These are phyloP conservation scores for Lepraria neglecta DNA, from an alignment of 495 filamentous ascomycete genomes.

Conservation along the genomic window DNA sequence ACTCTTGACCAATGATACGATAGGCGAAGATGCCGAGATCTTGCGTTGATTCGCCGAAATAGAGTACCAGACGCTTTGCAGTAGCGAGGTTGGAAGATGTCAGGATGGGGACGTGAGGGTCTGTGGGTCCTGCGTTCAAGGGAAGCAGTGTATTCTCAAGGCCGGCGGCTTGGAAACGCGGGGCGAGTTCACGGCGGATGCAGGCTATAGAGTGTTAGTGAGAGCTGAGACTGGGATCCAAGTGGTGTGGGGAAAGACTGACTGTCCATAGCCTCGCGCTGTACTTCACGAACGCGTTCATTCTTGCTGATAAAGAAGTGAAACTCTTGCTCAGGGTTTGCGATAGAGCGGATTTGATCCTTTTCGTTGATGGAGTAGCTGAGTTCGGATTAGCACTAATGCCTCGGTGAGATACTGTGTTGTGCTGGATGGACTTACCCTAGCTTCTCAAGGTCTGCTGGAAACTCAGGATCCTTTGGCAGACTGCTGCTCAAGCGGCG, in stretches of 20 bases:
- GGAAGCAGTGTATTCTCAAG: slow-evolving; percentile 57
- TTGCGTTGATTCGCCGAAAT: slow-evolving; percentile 64
- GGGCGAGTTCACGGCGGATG: slow-evolving; percentile 51
- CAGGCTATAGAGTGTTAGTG: slow-evolving; percentile 44
- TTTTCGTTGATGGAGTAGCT: slow-evolving; percentile 67
- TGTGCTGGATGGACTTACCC: slow-evolving; percentile 49
- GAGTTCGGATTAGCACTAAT: background rate
- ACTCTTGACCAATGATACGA: slow-evolving; percentile 52
- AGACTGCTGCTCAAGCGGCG: slow-evolving; percentile 55
- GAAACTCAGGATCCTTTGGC: slow-evolving; percentile 62
- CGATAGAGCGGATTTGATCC: slow-evolving; percentile 64
- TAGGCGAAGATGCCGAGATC: slow-evolving; percentile 71
- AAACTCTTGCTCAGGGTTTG: slow-evolving; percentile 60
- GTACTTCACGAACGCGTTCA: slow-evolving; percentile 61
- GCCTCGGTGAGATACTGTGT: background rate
- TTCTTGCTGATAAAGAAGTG: slow-evolving; percentile 66
- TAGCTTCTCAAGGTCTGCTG: slow-evolving; percentile 54
- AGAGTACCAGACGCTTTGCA: slow-evolving; percentile 62
- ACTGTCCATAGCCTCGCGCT: slow-evolving; percentile 67
- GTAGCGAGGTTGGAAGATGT: slow-evolving; percentile 48
- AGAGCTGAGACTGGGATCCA: background rate
- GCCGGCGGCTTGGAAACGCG: slow-evolving; percentile 54
- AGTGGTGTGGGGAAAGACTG: slow-evolving; percentile 17
- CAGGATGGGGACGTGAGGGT: slow-evolving; percentile 64
- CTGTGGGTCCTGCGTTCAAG: slow-evolving; percentile 35